Evolutionary conservation across 129 eudicot genomes (phyloP).

Genomic region (Tagetes patula): DNA sequence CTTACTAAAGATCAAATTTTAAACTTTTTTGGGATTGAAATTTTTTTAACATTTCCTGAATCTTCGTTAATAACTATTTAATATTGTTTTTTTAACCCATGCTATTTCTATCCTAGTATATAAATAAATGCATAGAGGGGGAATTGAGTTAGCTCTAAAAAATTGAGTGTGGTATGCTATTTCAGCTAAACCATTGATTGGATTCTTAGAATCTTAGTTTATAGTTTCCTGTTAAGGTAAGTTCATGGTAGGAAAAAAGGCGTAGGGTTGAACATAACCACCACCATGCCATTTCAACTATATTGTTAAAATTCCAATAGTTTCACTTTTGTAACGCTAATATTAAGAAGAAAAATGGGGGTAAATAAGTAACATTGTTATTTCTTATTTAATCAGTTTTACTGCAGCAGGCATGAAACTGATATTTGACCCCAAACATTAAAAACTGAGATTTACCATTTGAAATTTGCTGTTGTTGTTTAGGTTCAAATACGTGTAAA

Average conservation of each 20-base stretch:
- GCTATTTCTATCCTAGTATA: too few relatives aligned
- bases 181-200: neutral
- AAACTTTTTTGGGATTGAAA: too few relatives aligned
- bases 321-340: neutral
- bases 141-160: neutral
- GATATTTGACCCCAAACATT: neutral
- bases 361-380: neutral
- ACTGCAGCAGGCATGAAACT: slow-evolving; percentile 1
- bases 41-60: too few relatives aligned
- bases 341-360: neutral
- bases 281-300: slow-evolving; percentile 1
- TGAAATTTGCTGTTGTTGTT: slow-evolving; percentile 19
- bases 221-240: too few relatives aligned
- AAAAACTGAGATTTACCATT: neutral
- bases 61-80: too few relatives aligned
- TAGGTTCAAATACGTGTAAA: slow-evolving; percentile 65
- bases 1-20: too few relatives aligned
- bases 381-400: neutral
- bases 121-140: neutral
- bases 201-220: neutral
- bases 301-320: neutral
- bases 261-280: neutral
- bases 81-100: too few relatives aligned
- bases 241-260: neutral
- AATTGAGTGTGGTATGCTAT: neutral